phyloP scores from a whole-genome alignment of 164 flowering plant species.

The Pachysandra terminalis region DNA sequence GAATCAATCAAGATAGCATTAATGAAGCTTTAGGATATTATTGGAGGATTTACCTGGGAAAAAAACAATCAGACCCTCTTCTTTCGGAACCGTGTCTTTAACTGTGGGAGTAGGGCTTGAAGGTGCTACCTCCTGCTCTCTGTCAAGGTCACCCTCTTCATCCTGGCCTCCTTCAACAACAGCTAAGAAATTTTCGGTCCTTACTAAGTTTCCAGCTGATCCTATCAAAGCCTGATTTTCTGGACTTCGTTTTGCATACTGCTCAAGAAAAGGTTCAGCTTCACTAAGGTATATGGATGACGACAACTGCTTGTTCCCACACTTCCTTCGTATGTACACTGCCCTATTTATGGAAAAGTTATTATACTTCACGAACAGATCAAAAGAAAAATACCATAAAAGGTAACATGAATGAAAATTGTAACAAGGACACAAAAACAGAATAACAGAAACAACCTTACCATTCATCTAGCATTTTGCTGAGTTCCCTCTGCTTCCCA shows the following conservation, averaged over 20 bases:
- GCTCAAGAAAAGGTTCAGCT: constrained; percentile 95
- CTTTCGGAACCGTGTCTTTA: constrained; percentile 56
- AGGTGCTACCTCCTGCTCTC: constrained; percentile 38
- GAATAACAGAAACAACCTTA: constrained; percentile 20
- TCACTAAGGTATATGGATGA: constrained; percentile 79
- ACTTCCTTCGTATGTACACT: constrained; percentile 65
- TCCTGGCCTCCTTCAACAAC: constrained; percentile 70
- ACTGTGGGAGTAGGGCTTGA: constrained; percentile 36
- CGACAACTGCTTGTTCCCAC: constrained; percentile 62
- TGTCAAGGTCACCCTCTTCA: constrained; percentile 85
- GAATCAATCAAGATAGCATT: not conserved
- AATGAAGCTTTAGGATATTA: not conserved
- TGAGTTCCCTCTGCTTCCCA: constrained; percentile 73
- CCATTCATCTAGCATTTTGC: constrained; percentile 99
- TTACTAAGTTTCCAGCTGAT: constrained; percentile 80
- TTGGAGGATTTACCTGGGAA: constrained; percentile 64
- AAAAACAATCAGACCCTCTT: constrained; percentile 81
- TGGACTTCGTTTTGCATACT: constrained; percentile 83
- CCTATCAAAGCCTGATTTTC: constrained; percentile 79
- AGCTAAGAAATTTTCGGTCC: constrained; percentile 83
- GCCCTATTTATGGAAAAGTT: constrained; percentile 51
- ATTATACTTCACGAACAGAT: not conserved
- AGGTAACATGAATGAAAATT: not conserved
- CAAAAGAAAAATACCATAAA: not conserved
- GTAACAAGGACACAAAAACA: constrained; percentile 1